Base-by-base conservation (phyloP, 345 rosid species). In the Aethionema arabicum region DNA sequence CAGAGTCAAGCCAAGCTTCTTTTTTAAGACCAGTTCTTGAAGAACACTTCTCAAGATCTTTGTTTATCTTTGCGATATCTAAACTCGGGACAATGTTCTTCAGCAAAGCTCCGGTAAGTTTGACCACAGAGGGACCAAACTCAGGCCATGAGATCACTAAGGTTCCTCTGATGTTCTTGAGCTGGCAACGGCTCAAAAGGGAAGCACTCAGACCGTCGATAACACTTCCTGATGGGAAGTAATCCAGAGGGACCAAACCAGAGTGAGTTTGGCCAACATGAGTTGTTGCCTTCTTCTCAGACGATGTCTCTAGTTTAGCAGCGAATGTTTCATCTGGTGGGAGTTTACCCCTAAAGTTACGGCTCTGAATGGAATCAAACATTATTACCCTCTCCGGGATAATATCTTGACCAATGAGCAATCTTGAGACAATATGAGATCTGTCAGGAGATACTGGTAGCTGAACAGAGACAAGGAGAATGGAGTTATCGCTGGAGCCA, bases 161-260 rank as follows among this genome's bases (percentile, higher is more conserved):
- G 2, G 83, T 72, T 59, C 96, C 99, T 75, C 75, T 90, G 29
- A 83, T 74, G 65, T 85, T 87, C 79, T 67, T 81, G 69, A 85
- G 65, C 64, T 93, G 96, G 53, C 95, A 90, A 8, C 68, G 82
- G 65, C 82, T 71, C 76, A 93, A 79, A 59, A 90, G 67, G 3
- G 97, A 87, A 74, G 99, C 95, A 51, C 87, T 80, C 54, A 90
- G 61, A 68, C 99, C 97, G 48, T 93, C 96, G 7, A 85, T 65
- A 72, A 87, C 68, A 69, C 99, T 93, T 33, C 95, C 97, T 4
- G 97, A 90, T 38, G 99, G 97, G 44, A 84, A 87, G 79, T 90
- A 81, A 53, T 85, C 90, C 4, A 93, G 62, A 59, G 72, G 84
- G 51, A 78, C 75, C 65, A 84, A 66, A 4, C 76, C 36, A 4